Conservation (phyloP, 345 rosid species). For the Boechera retrofracta region DNA sequence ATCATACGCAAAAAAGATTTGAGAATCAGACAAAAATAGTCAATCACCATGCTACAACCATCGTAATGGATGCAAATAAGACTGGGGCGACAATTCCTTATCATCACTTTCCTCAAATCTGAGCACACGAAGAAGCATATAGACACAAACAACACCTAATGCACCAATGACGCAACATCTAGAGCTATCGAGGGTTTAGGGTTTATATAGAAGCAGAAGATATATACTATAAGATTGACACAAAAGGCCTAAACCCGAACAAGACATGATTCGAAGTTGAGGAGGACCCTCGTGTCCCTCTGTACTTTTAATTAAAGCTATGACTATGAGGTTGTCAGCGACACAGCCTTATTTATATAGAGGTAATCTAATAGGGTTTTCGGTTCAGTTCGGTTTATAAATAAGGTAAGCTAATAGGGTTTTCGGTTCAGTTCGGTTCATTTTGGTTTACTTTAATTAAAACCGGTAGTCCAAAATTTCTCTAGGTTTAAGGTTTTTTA, state of each 20-base stretch:
- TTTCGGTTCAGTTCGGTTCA: too few species aligned
- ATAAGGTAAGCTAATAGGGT: neutral
- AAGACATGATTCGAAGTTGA: neutral
- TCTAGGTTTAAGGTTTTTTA: neutral
- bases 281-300: neutral
- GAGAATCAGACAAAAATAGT: constrained; percentile 49
- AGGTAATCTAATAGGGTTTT: too few species aligned
- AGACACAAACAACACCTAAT: neutral
- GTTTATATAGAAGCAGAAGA: neutral
- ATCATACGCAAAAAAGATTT: too few species aligned
- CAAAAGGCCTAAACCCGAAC: neutral
- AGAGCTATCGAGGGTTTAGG: neutral
- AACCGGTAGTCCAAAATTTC: neutral
- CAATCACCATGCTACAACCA: constrained; percentile 77
- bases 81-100: constrained; percentile 87
- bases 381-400: too few species aligned
- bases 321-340: neutral
- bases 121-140: neutral
- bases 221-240: neutral
- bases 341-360: too few species aligned
- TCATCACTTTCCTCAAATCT: constrained; percentile 58
- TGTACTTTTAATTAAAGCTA: neutral
- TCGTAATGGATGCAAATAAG: constrained; percentile 58
- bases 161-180: neutral
- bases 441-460: neutral